These are phyloP conservation scores for Takashimella koratensis DNA, from an alignment of 1,284 basidiomycete species.

Conservation along the genomic window DNA sequence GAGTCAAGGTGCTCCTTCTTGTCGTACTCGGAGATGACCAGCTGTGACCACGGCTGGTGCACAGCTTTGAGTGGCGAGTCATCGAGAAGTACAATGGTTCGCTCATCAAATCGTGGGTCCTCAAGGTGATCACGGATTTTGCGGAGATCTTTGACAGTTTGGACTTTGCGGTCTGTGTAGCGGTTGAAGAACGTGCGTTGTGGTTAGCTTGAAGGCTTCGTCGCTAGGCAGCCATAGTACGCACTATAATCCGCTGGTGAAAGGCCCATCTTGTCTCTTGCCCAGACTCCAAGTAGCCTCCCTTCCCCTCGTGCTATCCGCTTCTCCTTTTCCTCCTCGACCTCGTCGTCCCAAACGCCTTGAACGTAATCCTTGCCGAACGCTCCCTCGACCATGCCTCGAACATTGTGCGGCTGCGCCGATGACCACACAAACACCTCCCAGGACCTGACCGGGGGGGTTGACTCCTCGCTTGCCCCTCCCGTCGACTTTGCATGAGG, in stretches of 20 bases:
- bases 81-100: constrained; percentile 39
- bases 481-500: neutral
- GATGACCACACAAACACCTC: constrained; percentile 47
- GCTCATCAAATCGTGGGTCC: constrained; percentile 20
- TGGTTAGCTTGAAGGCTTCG: neutral
- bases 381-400: constrained; percentile 39
- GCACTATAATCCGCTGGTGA: constrained; percentile 31
- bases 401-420: constrained; percentile 47
- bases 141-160: constrained; percentile 46
- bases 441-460: constrained; percentile 32
- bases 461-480: neutral
- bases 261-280: constrained; percentile 44
- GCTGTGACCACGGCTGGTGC: constrained; percentile 47
- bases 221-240: constrained; percentile 9
- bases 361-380: constrained; percentile 33
- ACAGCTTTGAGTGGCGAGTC: constrained; percentile 47
- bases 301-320: constrained; percentile 30
- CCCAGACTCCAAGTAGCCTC: constrained; percentile 44
- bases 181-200: neutral
- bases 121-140: constrained; percentile 32
- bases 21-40: constrained; percentile 45
- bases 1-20: constrained; percentile 18
- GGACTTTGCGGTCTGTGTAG: constrained; percentile 30
- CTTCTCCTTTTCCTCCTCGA: constrained; percentile 5
- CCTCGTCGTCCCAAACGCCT: constrained; percentile 33